These are phyloP conservation scores for Dictyostelium firmibasis DNA, from an alignment of 78 protist genomes.

Conservation along the genomic window DNA sequence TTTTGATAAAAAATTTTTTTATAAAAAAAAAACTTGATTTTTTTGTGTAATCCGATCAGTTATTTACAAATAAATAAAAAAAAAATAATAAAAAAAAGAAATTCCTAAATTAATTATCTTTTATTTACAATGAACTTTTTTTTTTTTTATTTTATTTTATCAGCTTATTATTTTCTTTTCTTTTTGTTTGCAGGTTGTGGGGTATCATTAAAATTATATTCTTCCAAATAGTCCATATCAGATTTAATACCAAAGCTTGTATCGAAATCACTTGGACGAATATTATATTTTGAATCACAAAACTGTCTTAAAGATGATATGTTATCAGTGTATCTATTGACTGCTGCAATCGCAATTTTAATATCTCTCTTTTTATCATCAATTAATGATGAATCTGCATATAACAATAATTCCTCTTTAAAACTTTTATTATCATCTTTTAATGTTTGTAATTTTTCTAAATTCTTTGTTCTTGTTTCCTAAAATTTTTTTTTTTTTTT, in stretches of 20 bases:
- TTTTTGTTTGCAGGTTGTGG: neutral
- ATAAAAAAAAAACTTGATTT: too few relatives aligned
- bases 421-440: neutral
- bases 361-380: constrained; percentile 26
- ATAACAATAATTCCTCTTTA: constrained; percentile 28
- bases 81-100: too few relatives aligned
- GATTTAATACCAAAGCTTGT: constrained; percentile 38
- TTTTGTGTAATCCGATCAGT: too few relatives aligned
- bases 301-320: constrained; percentile 22
- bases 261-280: constrained; percentile 18
- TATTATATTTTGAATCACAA: constrained; percentile 43
- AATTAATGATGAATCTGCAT: constrained; percentile 33
- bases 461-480: constrained; percentile 43
- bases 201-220: neutral
- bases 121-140: too few relatives aligned
- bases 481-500: neutral
- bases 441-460: constrained; percentile 10
- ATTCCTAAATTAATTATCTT: too few relatives aligned
- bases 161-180: neutral
- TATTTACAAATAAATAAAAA: too few relatives aligned
- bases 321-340: constrained; percentile 46
- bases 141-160: too few relatives aligned
- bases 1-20: too few relatives aligned
- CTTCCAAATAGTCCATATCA: constrained; percentile 30
- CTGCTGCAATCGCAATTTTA: constrained; percentile 30